Evolutionary conservation across 495 filamentous ascomycete genomes (phyloP).

Genomic region (Neurospora sp.): DNA sequence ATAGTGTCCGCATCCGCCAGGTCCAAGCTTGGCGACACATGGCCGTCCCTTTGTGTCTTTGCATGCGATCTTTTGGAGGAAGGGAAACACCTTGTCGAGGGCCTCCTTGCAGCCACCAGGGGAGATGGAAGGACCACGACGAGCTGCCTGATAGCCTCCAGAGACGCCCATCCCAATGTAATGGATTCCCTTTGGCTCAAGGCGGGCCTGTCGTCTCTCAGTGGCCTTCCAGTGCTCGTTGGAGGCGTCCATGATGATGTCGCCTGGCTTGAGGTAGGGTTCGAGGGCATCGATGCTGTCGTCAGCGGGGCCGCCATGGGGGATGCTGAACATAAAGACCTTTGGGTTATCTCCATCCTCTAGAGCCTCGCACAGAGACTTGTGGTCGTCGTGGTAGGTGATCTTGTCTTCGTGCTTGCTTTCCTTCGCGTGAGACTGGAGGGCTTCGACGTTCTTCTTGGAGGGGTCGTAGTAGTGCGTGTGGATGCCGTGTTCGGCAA

Average conservation of each 20-base stretch:
- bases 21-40: conserved; percentile 53
- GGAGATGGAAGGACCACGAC: conserved; percentile 21
- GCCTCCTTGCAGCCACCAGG: conserved; percentile 29
- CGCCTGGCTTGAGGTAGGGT: conserved; percentile 45
- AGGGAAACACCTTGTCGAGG: conserved; percentile 22
- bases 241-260: conserved; percentile 62
- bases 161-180: conserved; percentile 45
- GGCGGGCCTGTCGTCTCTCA: conserved; percentile 49
- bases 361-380: neutral
- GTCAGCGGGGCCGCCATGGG: conserved; percentile 57
- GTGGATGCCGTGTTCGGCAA: conserved; percentile 22
- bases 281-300: conserved; percentile 49
- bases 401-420: neutral
- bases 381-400: neutral
- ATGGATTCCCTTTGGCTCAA: conserved; percentile 20
- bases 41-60: conserved; percentile 47
- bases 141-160: conserved; percentile 52
- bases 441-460: conserved; percentile 20
- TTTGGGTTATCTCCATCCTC: conserved; percentile 3
- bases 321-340: conserved; percentile 56
- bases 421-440: neutral
- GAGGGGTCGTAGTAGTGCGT: conserved; percentile 11
- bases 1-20: conserved; percentile 57
- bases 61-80: conserved; percentile 47
- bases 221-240: conserved; percentile 66